Percentiles rank a stretch among this genome's conserved stretches.
Evolutionary conservation across 73 alveolate genomes (phyloP).

Genomic region (Paramecium tetraurelia): DNA sequence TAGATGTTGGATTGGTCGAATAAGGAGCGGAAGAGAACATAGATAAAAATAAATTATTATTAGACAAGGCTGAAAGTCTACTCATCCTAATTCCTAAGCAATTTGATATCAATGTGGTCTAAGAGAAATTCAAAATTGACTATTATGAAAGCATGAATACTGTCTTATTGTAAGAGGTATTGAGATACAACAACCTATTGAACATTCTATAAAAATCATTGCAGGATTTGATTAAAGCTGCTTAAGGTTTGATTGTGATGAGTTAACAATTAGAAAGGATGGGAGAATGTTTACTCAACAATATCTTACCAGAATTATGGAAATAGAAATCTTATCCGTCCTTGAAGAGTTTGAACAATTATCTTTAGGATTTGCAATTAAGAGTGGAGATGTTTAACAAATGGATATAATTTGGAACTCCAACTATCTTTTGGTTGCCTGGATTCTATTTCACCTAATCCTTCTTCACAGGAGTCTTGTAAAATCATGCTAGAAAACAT

Average conservation of each 20-base stretch:
- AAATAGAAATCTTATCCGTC: constrained; percentile 83
- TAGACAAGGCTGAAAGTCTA: constrained; percentile 82
- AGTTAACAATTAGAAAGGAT: constrained; percentile 85
- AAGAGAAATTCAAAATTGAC: constrained; percentile 82
- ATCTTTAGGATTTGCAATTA: constrained; percentile 84
- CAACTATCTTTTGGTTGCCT: constrained; percentile 92
- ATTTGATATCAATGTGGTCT: constrained; percentile 78
- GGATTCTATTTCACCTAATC: constrained; percentile 96
- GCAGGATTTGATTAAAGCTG: constrained; percentile 77
- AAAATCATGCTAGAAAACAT: constrained; percentile 90
- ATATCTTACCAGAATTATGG: constrained; percentile 92
- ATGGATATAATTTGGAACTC: constrained; percentile 92
- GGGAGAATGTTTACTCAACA: constrained; percentile 80
- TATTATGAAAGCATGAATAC: constrained; percentile 92
- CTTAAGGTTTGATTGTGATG: constrained; percentile 90
- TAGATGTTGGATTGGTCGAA: constrained; percentile 76
- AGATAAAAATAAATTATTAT: constrained; percentile 72
- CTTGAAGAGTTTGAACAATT: constrained; percentile 84
- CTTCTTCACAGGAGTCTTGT: constrained; percentile 92
- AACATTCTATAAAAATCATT: constrained; percentile 77
- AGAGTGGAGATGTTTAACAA: constrained; percentile 85
- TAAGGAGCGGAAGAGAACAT: constrained; percentile 68
- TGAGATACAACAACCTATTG: constrained; percentile 86
- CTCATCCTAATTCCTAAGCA: constrained; percentile 77
- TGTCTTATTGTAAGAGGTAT: constrained; percentile 89